These are phyloP conservation scores for Cicer chorassanicum DNA, from an alignment of 306 rosid genomes.

Conservation along the genomic window DNA sequence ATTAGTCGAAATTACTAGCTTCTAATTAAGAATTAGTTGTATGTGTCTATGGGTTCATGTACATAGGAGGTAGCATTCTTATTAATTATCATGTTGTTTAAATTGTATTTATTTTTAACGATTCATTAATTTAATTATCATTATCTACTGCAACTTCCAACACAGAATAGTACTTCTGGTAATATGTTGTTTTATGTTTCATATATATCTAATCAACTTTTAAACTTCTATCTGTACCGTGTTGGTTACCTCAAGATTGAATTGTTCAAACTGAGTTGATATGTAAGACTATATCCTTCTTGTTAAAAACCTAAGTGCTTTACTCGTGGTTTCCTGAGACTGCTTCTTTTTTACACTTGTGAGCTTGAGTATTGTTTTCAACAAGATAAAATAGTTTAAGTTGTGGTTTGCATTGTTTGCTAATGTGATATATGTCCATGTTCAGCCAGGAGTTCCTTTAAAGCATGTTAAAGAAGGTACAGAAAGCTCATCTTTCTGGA, in stretches of 20 bases:
- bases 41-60: background rate
- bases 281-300: conserved; percentile 32
- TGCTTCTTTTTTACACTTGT: background rate
- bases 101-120: conserved; percentile 1
- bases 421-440: conserved; percentile 39
- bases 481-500: conserved; percentile 93
- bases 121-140: conserved; percentile 15
- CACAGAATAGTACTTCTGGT: conserved; percentile 3
- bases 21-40: background rate
- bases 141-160: conserved; percentile 11
- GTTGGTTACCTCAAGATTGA: conserved; percentile 26
- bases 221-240: conserved; percentile 16
- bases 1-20: too few species aligned
- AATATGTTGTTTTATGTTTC: background rate
- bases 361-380: background rate
- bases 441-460: conserved; percentile 87
- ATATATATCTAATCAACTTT: conserved; percentile 9
- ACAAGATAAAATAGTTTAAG: conserved; percentile 11
- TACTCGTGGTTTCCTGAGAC: background rate
- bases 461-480: conserved; percentile 95
- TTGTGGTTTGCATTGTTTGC: conserved; percentile 35
- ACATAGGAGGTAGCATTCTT: background rate
- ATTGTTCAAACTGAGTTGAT: conserved; percentile 26
- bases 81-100: background rate
- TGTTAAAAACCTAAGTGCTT: conserved; percentile 23